These are phyloP conservation scores for Leptodermis oblonga DNA, from an alignment of 257 asterid species.

Conservation along the genomic window DNA sequence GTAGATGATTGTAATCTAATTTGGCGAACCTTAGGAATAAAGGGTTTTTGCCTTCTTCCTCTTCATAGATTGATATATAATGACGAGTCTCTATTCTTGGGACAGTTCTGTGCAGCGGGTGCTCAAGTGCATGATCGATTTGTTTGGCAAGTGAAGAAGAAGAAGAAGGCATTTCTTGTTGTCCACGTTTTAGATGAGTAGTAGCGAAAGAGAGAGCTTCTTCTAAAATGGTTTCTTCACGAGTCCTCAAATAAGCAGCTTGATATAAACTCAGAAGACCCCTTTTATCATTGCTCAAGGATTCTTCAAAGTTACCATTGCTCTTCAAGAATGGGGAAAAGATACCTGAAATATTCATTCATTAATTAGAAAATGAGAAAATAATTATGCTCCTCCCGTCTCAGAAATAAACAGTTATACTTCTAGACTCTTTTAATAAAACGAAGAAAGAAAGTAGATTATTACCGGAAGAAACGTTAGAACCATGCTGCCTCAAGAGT, in stretches of 20 bases:
- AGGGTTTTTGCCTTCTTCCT: neutral
- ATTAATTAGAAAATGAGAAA: neutral
- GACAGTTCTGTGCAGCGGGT: neutral
- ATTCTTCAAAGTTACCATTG: slow-evolving; percentile 13
- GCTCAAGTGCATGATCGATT: too few species aligned
- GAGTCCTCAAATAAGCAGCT: slow-evolving; percentile 34
- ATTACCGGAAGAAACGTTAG: too few species aligned
- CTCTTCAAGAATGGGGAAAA: slow-evolving; percentile 13
- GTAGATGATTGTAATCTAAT: neutral
- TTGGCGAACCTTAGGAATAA: neutral
- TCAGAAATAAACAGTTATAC: too few species aligned
- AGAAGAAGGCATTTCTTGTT: slow-evolving; percentile 30
- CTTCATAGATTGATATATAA: neutral
- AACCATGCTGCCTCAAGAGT: too few species aligned
- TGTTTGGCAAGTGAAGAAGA: neutral
- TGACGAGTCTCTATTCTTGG: too few species aligned
- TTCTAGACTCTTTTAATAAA: too few species aligned
- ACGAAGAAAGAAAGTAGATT: too few species aligned
- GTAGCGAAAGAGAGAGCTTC: slow-evolving; percentile 21
- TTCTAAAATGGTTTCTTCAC: slow-evolving; percentile 31
- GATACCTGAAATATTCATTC: neutral
- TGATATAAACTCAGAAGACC: slow-evolving; percentile 29
- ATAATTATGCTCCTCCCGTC: neutral
- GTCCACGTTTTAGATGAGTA: slow-evolving; percentile 20
- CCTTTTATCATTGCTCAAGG: neutral